Evolutionary conservation across 2,329 filamentous ascomycete genomes (phyloP), one percentile per base, ranked within the genome.

Genomic region (Pestalotiopsis sp.): DNA sequence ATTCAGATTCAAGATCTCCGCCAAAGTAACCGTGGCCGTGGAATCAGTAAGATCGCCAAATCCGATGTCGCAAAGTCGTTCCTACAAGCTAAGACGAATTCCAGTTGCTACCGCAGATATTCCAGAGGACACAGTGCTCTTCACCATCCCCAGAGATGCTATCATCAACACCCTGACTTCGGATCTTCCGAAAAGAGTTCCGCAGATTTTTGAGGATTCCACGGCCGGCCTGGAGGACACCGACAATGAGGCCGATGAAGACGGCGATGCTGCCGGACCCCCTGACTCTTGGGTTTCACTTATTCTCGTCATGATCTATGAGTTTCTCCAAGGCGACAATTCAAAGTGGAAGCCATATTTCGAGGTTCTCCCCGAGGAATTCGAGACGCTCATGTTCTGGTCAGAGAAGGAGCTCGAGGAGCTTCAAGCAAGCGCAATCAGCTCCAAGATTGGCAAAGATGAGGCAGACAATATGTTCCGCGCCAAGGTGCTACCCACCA

Each of bases 321-420:
- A 97, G 80, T 85, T 83, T 66, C 79, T 89, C 7, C 89, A 78
- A 77, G 89, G 78, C 63, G 81, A 73, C 69, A 80, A 72, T 1
- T 97, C 94, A 1, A 81, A 80, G 9, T 97, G 94, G 94, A 88
- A 89, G 71, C 85, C 89, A 0, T 97, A 97, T 78, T 89, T 97
- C 71, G 85, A 89, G 67, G 83, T 97, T 22, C 84, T 97, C 4
- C 94, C 94, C 0, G 72, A 76, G 4, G 75, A 81, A 1, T 97
- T 97, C 75, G 88, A 96, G 77, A 97, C 93, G 2, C 86, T 95
- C 71, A 97, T 98, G 92, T 97, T 94, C 81, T 98, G 94, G 94
- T 83, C 86, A 1, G 82, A 86, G 0, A 80, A 83, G 1, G 94
- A 97, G 77, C 83, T 97, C 2, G 80, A 82, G 0, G 85, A 91